Evolutionary conservation across 345 rosid genomes (phyloP), one percentile per base, ranked within the genome.

Genomic region (Eucalyptus leucophloia): DNA sequence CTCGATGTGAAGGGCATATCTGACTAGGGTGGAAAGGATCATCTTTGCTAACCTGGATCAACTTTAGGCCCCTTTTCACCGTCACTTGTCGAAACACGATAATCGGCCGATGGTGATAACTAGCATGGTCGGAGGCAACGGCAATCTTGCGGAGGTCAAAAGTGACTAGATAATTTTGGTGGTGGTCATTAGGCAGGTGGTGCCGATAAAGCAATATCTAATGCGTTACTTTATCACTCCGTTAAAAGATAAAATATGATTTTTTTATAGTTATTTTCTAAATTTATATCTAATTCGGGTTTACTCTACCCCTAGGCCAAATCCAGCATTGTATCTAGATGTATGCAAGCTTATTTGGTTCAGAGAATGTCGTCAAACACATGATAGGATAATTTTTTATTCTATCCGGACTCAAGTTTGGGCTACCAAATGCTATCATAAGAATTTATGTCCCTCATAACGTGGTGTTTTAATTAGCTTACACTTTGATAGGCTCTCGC

Each of bases 361-460:
- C 0, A 0, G 2, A 0, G 58, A 53, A 53, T 53, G 11, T 53
- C 26, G 0, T 8, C 5, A 53, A 21, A 53, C 58, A 8, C 11
- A 8, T 21, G 11, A 53, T 21, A 8, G 11, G 26, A 53, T 8
- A 53, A 21, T 53, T 53, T 21, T 0, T 53, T 53, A 53, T 53
- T 2, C 5, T 21, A 53, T 53, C 0, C 1, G 0, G 0, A 12
- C 67, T 58, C 1, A 53, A 53, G 24, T 8, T 0, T 8, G 1
- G 5, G 26, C 26, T 53, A 19, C 26, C 11, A 53, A 53, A 53
- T 53, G 26, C 26, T 53, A 53, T 53, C 81, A 69, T 34, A 69
- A 69, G 6, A 69, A 23, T 69, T 69, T 34, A 19, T 69, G 24
- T 14, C 7, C 18, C 4, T 34, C 37, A 1, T 17, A 17, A 69